Evolutionary conservation across 2,329 filamentous ascomycete species (phyloP).

Genomic region (Cladosporium sp.): DNA sequence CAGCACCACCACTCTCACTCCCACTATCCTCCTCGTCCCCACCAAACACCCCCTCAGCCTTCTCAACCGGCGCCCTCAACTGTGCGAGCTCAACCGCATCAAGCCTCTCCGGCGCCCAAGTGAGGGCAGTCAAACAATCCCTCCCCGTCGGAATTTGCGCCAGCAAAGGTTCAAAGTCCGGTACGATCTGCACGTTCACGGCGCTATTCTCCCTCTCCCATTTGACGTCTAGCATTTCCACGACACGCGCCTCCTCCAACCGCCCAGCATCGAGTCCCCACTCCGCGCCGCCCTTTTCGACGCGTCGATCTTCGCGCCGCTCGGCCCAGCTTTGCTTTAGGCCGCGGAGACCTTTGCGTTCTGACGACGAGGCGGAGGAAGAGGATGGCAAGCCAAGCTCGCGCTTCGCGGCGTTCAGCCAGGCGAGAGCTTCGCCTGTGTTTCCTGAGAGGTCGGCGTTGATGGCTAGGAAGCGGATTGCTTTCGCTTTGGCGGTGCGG

Average conservation of each 20-base stretch:
- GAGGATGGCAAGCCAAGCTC: constrained; percentile 72
- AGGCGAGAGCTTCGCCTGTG: constrained; percentile 80
- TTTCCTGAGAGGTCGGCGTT: constrained; percentile 81
- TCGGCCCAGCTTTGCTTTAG: constrained; percentile 73
- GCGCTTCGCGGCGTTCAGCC: constrained; percentile 72
- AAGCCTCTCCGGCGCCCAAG: constrained; percentile 64
- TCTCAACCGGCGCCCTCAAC: constrained; percentile 55
- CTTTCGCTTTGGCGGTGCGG: constrained; percentile 72
- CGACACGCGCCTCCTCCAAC: constrained; percentile 76
- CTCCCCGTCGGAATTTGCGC: constrained; percentile 81
- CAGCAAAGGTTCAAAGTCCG: constrained; percentile 66
- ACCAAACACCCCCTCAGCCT: constrained; percentile 38
- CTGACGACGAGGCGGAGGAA: constrained; percentile 38
- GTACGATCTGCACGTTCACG: constrained; percentile 77
- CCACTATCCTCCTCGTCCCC: constrained; percentile 46
- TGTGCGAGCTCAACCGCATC: constrained; percentile 58
- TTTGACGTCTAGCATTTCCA: constrained; percentile 82
- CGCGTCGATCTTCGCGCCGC: constrained; percentile 70
- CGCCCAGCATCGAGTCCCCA: constrained; percentile 85
- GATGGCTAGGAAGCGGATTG: constrained; percentile 85
- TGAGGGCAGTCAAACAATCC: constrained; percentile 76
- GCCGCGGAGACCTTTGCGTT: constrained; percentile 56
- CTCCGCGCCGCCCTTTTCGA: constrained; percentile 61
- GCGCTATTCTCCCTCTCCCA: constrained; percentile 94
- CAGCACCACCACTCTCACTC: constrained; percentile 34